Evolutionary conservation across 805 yeast genomes (phyloP), one percentile per base, ranked within the genome.

Genomic region (Metschnikowia lochheadii): DNA sequence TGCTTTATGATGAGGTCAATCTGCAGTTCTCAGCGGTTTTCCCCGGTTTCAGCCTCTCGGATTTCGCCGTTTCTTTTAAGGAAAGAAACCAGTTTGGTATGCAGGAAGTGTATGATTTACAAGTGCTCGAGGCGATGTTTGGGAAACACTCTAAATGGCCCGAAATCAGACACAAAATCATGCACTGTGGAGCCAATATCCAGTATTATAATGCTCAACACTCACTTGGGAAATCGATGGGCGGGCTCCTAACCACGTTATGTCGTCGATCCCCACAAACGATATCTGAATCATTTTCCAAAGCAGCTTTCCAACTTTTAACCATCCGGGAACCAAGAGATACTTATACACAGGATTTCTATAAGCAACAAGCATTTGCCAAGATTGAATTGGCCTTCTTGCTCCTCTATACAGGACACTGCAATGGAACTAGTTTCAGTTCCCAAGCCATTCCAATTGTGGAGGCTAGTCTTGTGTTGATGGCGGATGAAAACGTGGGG

Each of bases 191-290:
- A 52, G 65, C 83, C 40, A 84, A 84, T 58, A 61, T 82, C 44
- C 89, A 89, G 54, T 77, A 75, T 57, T 76, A 82, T 6, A 76
- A 82, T 38, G 77, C 91, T 1, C 96, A 89, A 59, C 72, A 84
- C 14, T 72, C 80, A 3, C 79, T 87, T 18, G 85, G 89, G 3
- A 85, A 84, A 58, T 79, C 95, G 0, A 82, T 88, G 78, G 90
- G 92, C 45, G 89, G 94, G 1, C 70, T 90, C 33, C 54, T 89
- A 20, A 83, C 92, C 0, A 80, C 92, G 0, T 84, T 71, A 58
- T 77, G 86, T 51, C 78, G 81, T 53, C 56, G 55, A 13, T 40
- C 47, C 1, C 54, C 55, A 15, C 14, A 38, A 3, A 5, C 34
- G 11, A 54, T 72, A 29, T 48, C 56, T 13, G 21, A 54, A 6